phyloP scores from a whole-genome alignment of 441 rosid genomes.

The Aquilaria agallochum region DNA sequence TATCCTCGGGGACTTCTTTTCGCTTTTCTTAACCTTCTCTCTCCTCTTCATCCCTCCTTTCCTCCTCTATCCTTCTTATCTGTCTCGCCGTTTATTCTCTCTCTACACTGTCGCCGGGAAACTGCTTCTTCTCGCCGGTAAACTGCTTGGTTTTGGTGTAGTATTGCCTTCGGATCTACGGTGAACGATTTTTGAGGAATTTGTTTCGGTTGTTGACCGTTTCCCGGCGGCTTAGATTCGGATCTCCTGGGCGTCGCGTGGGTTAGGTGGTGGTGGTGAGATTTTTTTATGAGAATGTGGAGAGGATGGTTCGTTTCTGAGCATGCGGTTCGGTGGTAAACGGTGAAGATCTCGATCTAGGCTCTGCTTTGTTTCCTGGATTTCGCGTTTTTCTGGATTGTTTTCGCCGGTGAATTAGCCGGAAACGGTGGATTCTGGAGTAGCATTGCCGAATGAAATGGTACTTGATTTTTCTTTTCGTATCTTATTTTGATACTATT shows the following conservation, averaged over 20 bases:
- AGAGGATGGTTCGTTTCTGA: constrained; percentile 22
- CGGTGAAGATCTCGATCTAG: constrained; percentile 72
- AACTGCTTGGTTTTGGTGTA: constrained; percentile 8
- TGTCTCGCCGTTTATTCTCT: constrained; percentile 30
- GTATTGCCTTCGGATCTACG: constrained; percentile 11
- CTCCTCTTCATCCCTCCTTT: constrained; percentile 14
- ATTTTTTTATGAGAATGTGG: constrained; percentile 74
- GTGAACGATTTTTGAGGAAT: constrained; percentile 4
- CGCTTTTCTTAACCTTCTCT: constrained; percentile 57
- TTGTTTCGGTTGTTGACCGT: constrained; percentile 6
- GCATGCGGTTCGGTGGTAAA: constrained; percentile 25
- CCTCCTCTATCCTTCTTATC: constrained; percentile 28
- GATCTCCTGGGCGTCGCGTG: constrained; percentile 59
- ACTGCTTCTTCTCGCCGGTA: constrained; percentile 9
- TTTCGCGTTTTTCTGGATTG: constrained; percentile 26
- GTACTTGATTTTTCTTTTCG: constrained; percentile 34
- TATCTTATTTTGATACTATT: neutral
- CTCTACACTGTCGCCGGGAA: constrained; percentile 28
- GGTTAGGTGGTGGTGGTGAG: constrained; percentile 28
- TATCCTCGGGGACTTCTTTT: constrained; percentile 40
- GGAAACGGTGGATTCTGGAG: constrained; percentile 59
- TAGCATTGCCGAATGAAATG: constrained; percentile 81
- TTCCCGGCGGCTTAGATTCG: constrained; percentile 23
- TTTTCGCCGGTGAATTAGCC: constrained; percentile 18
- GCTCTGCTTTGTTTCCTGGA: constrained; percentile 38